phyloP scores from a whole-genome alignment of 1,284 basidiomycete genomes.

The Golubevia pallescens region DNA sequence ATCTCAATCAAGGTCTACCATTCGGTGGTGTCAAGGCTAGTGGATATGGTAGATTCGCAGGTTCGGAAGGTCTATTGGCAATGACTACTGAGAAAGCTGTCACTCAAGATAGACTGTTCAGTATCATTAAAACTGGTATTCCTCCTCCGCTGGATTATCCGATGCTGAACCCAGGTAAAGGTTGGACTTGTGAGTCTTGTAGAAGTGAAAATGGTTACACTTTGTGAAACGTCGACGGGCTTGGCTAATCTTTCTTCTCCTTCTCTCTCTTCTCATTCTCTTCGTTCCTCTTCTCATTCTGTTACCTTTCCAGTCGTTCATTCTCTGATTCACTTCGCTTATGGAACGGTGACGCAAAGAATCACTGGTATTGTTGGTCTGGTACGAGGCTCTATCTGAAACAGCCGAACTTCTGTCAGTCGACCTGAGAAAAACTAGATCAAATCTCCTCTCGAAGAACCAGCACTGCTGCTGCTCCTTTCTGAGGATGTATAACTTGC shows the following conservation, averaged over 20 bases:
- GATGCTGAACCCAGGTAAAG: slow-evolving; percentile 10
- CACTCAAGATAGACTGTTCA: slow-evolving; percentile 82
- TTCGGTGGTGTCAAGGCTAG: slow-evolving; percentile 89
- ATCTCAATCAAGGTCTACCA: slow-evolving; percentile 86
- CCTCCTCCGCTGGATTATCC: slow-evolving; percentile 69
- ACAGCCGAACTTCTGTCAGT: too few relatives aligned
- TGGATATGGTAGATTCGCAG: slow-evolving; percentile 89
- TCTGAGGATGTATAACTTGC: too few relatives aligned
- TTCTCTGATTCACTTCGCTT: slow-evolving; percentile 9
- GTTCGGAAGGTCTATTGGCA: slow-evolving; percentile 85
- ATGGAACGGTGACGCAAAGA: slow-evolving; percentile 5
- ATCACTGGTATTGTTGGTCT: slow-evolving; percentile 4
- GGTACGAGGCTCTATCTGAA: slow-evolving; percentile 2
- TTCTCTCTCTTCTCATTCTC: background rate
- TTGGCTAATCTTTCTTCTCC: background rate
- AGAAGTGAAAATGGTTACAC: too few relatives aligned
- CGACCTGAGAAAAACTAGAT: too few relatives aligned
- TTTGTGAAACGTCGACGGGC: too few relatives aligned
- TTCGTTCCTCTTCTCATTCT: background rate
- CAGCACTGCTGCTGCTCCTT: too few relatives aligned
- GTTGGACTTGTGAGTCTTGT: slow-evolving; percentile 5
- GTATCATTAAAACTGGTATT: slow-evolving; percentile 80
- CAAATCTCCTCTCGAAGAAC: too few relatives aligned
- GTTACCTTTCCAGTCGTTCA: slow-evolving; percentile 4
- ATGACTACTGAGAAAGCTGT: slow-evolving; percentile 87